Evolutionary conservation across 2,329 filamentous ascomycete genomes (phyloP).

Genomic region (Ploettnerulaceae sp.): DNA sequence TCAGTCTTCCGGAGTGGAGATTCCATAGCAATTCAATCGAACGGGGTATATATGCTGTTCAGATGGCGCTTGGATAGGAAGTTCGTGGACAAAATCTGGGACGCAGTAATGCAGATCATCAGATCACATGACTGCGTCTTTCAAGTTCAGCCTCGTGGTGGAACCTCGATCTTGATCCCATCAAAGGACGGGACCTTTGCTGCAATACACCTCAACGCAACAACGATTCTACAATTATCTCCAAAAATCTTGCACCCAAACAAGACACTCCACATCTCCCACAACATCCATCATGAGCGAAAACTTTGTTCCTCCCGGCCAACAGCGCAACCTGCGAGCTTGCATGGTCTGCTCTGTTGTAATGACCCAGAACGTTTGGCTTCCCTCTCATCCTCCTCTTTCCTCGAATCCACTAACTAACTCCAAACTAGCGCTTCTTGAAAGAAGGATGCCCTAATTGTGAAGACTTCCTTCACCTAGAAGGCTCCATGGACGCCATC

Average conservation of each 20-base stretch:
- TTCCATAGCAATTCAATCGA: too few relatives aligned
- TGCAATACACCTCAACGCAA: not conserved
- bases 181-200: too few relatives aligned
- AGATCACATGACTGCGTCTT: too few relatives aligned
- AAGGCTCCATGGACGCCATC: slow-evolving; percentile 72
- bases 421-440: slow-evolving; percentile 64
- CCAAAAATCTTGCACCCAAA: not conserved
- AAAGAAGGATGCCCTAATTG: slow-evolving; percentile 93
- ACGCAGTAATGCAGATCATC: too few relatives aligned
- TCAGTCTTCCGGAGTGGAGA: too few relatives aligned
- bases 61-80: too few relatives aligned
- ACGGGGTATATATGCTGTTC: too few relatives aligned
- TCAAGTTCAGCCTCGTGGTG: not conserved
- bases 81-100: too few relatives aligned
- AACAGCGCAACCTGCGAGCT: slow-evolving; percentile 83
- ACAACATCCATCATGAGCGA: slow-evolving; percentile 35
- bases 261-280: not conserved
- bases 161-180: not conserved
- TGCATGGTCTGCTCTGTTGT: slow-evolving; percentile 99
- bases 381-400: slow-evolving; percentile 2
- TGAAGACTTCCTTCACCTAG: slow-evolving; percentile 83
- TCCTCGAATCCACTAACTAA: slow-evolving; percentile 11
- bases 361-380: slow-evolving; percentile 67
- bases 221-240: not conserved
- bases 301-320: slow-evolving; percentile 66